Base-by-base conservation (phyloP, 2,329 filamentous ascomycete species). In the Eutypella sp. region DNA sequence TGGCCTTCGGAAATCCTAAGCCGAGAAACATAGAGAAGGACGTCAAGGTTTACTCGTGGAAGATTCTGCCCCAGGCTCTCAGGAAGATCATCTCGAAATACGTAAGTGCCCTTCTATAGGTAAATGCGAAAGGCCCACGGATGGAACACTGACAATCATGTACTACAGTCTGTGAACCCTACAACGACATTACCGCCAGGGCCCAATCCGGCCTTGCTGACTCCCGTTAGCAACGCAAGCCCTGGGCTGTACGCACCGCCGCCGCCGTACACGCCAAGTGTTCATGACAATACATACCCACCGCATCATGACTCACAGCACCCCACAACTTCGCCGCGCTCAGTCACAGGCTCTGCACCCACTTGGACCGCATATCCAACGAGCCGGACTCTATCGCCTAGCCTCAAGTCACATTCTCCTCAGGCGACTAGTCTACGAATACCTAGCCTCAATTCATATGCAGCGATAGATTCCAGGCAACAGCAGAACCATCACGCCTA, bases 1-100 rank as follows among this genome's bases (percentile, higher is more conserved):
- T 99, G 93, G 89, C 83, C 2, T 97, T 97, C 62, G 89, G 90
- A 11, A 88, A 86, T 49, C 93, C 93, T 2, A 97, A 97, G 69
- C 93, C 93, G 16, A 80, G 93, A 51, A 96, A 97, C 62, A 99
- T 99, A 54, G 93, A 97, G 73, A 99, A 99, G 72, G 92, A 97
- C 61, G 91, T 99, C 63, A 99, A 99, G 71, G 93, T 97, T 11
- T 99, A 97, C 62, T 86, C 90, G 4, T 99, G 93, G 93, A 93
- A 90, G 67, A 89, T 93, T 49, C 76, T 99, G 38, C 80, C 81
- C 41, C 79, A 83, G 49, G 92, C 93, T 0, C 76, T 99, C 54
- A 95, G 95, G 78, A 99, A 99, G 75, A 97, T 99, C 61, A 95
- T 99, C 64, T 85, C 89, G 60, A 99, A 99, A 85, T 99, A 97